Base-by-base conservation (phyloP, 1,284 basidiomycete genomes). In the Cryptococcus floricola region DNA sequence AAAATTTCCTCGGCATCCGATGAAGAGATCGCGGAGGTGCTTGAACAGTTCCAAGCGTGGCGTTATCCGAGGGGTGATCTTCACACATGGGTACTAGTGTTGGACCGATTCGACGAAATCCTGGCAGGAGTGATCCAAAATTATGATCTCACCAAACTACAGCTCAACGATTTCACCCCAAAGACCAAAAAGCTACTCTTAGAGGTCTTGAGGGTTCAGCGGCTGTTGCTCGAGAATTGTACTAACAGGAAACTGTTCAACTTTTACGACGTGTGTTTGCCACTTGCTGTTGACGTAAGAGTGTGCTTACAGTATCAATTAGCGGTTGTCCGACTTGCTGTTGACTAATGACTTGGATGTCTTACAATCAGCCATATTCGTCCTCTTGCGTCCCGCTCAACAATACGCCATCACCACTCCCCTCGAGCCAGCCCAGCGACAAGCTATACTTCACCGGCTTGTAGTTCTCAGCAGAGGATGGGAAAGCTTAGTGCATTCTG, bases 231-330 rank as follows among this genome's bases (percentile, higher is more conserved):
- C 69, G 96, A 98, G 79, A 98, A 98, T 76, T 96, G 94, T 57
- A 98, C 95, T 48, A 98, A 96, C 73, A 83, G 96, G 70, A 98
- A 98, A 81, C 88, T 94, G 58, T 99, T 90, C 78, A 87, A 85
- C 59, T 97, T 93, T 3, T 98, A 97, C 75, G 96, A 99, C 75
- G 94, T 96, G 77, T 78, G 91, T 71, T 34, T 31, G 50, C 37
- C 27, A 46, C 5, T 9, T 31, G 8, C 47, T 34, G 28, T 10
- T 19, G 10, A 39, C 3, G 13, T n/a, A 6, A 9, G 18, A 44
- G 42, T 18, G 13, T 4, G 13, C 10, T 25, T 31, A 9, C 41
- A 13, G 31, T 34, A 39, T 39, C 64, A 53, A 45, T 34, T 69
- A 96, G 92, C 88, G 92, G 61, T 80, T 98, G 65, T 91, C 92